Base-by-base conservation (phyloP, 2,329 filamentous ascomycete genomes). In the Fusarium kyushuense region DNA sequence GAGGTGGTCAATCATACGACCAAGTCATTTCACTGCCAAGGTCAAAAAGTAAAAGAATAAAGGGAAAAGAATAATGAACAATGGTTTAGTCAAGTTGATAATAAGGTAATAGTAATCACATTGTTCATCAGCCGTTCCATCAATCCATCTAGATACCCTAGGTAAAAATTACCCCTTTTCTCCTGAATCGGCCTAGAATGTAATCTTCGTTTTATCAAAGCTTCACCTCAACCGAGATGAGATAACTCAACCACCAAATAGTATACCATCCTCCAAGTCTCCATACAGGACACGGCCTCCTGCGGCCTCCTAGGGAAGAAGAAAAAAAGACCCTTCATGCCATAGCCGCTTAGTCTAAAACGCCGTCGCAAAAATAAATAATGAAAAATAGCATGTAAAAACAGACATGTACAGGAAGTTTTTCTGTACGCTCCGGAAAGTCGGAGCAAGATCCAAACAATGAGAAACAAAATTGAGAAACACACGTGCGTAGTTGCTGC, bases 301-400 rank as follows among this genome's bases (percentile, higher is more conserved):
- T 42, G 54, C 54, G 58, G 62, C 61, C 47, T 36, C 51, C 46
- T 43, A 27, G 19, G n/a, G 55, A 21, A 12, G 14, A 14, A 51
- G 49, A 42, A 27, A 27, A 57, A 53, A 48, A 59, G 58, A 47
- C 69, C 59, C 58, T 70, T 53, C 38, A 64, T 64, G 61, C 59
- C 61, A 52, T 72, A 69, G 64, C 69, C 69, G 54, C 58, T 70
- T 56, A 58, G 58, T 73, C 71, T 73, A 73, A 69, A 73, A 73
- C 72, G 72, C 72, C 72, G 53, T 65, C 55, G 48, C 69, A 72
- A 64, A 67, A n/a, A n/a, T n/a, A n/a, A n/a, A n/a, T n/a, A n/a
- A n/a, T n/a, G n/a, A n/a, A n/a, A 60, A 45, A 25, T 65, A 69
- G 58, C 63, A 52, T 33, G 36, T 57, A 69, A 51, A 53, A 41